Evolutionary conservation across 2,329 filamentous ascomycete species (phyloP), one percentile per base, ranked within the genome.

Genomic region (Madurella fahalii): DNA sequence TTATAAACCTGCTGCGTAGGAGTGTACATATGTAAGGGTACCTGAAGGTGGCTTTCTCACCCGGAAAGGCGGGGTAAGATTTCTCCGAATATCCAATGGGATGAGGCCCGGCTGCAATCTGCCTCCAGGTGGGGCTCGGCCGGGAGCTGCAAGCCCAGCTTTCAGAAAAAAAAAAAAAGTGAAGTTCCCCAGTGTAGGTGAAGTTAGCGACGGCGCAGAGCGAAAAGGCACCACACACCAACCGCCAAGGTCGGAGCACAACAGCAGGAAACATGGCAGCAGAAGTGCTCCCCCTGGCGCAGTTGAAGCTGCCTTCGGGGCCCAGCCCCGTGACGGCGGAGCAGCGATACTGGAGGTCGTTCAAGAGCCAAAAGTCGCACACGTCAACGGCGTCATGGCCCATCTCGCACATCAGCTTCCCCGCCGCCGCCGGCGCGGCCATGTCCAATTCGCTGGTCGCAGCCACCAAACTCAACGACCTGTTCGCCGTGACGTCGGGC

Each of bases 341-440:
- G 76, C 92, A 97, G 74, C 83, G 86, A 62, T 97, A 97, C 79
- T 99, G 95, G 95, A 88, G 87, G 68, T 87, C 88, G 12, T 99
- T 99, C 78, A 91, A 90, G 74, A 94, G 92, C 63, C 89, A 92
- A 62, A 84, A 95, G 54, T 85, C 93, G 58, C 85, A 97, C 58
- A 89, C 94, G 44, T 95, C 93, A 59, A 91, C 92, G 61, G 90
- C 94, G 61, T 89, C 90, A 68, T 91, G 89, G 69, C 88, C 90
- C 44, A 84, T 99, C 65, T 96, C 91, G 34, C 86, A 95, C 71
- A 95, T 99, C 70, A 92, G 89, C 47, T 87, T 86, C 69, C 87
- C 80, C 58, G 68, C 72, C 25, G 72, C 72, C 17, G 70, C 74
- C 11, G 75, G 77, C 15, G 73, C 72, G 8, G 71, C 73, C 20